These are phyloP conservation scores for Penicillium sp. DNA, from an alignment of 2,329 filamentous ascomycete species.

Conservation along the genomic window DNA sequence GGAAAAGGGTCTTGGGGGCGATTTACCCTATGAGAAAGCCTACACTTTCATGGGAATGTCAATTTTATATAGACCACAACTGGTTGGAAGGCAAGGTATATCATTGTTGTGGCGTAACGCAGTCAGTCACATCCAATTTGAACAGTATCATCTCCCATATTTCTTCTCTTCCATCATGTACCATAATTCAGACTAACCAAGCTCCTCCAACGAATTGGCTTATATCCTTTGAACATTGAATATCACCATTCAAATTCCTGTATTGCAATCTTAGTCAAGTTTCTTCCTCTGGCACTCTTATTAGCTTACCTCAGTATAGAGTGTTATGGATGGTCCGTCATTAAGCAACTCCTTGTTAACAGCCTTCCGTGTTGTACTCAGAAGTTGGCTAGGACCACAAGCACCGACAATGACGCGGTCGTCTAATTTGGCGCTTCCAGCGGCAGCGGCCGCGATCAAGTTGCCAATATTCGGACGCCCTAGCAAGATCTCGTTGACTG, in stretches of 20 bases:
- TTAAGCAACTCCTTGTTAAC: neutral
- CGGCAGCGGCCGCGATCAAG: neutral
- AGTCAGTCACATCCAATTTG: neutral
- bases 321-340: neutral
- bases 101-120: neutral
- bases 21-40: constrained; percentile 9
- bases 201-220: neutral
- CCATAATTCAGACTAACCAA: too few species aligned
- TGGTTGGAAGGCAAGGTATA: neutral
- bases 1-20: neutral
- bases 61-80: neutral
- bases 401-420: constrained; percentile 1
- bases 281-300: neutral
- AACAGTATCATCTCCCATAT: too few species aligned
- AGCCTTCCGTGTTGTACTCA: neutral
- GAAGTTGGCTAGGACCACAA: neutral
- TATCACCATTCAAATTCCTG: neutral
- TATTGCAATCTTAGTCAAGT: neutral
- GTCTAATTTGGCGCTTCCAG: neutral
- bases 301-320: constrained; percentile 2
- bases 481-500: neutral
- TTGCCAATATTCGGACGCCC: neutral
- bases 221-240: neutral
- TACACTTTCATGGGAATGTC: neutral
- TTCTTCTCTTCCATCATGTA: neutral